Conservation (phyloP, 2,329 filamentous ascomycete genomes). For the Dactylonectria estremocensis region DNA sequence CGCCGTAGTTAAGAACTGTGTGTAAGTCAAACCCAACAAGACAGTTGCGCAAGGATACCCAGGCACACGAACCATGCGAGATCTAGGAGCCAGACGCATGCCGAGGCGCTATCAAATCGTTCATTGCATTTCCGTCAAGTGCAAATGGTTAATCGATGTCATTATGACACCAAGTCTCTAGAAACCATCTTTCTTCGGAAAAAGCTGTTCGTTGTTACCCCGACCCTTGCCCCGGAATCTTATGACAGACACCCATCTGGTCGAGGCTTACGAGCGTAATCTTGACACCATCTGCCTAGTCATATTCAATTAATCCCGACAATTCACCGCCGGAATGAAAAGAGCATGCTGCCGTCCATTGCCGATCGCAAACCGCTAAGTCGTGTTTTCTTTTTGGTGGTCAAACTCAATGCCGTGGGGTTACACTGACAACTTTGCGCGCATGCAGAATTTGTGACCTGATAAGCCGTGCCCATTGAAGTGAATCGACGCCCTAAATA, state of each 20-base stretch:
- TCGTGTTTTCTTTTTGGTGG: not conserved
- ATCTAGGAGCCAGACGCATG: too few species aligned
- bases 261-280: not conserved
- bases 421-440: conserved; percentile 11
- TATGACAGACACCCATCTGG: not conserved
- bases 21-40: conserved; percentile 1
- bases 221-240: not conserved
- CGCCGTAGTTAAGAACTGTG: not conserved
- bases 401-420: not conserved
- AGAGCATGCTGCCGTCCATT: not conserved
- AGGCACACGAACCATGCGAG: not conserved
- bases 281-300: not conserved
- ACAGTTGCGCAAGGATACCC: not conserved
- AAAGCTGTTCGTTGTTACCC: not conserved
- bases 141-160: too few species aligned
- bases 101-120: too few species aligned
- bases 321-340: not conserved
- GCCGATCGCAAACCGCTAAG: not conserved
- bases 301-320: not conserved
- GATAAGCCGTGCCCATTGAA: not conserved
- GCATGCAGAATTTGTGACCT: not conserved
- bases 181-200: too few species aligned
- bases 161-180: too few species aligned
- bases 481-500: not conserved
- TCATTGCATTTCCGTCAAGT: too few species aligned